A percentile compares a stretch with the other conserved stretches of the same genome.
phyloP scores from a whole-genome alignment of 106 monocot genomes.

The Platanthera guangdongensis region DNA sequence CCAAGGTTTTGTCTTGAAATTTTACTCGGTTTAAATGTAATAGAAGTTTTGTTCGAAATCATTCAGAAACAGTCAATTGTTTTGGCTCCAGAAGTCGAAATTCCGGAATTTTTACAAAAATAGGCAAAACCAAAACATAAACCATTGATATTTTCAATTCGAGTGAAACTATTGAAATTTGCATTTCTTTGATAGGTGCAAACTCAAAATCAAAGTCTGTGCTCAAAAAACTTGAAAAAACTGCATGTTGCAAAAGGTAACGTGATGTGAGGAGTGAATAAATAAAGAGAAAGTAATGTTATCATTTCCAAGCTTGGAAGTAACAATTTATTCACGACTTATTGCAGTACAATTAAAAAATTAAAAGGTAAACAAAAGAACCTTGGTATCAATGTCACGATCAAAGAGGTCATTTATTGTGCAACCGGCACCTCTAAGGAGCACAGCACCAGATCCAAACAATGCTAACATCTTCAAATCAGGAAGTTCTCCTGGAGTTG shows the following conservation, averaged over 20 bases:
- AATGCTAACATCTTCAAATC: slow-evolving; percentile 84
- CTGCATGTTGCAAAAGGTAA: not conserved
- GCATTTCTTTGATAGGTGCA: not conserved
- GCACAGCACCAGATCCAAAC: slow-evolving; percentile 92
- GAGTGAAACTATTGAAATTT: not conserved
- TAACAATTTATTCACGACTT: not conserved
- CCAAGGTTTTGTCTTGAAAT: not conserved
- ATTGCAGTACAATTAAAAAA: not conserved
- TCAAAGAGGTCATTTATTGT: slow-evolving; percentile 95
- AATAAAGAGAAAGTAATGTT: not conserved
- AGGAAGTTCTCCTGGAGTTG: slow-evolving; percentile 62
- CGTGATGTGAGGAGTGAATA: not conserved
- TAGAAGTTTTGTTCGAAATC: not conserved
- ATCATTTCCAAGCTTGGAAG: not conserved
- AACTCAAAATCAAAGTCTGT: not conserved
- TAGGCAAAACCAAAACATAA: slow-evolving; percentile 1
- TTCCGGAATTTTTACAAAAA: not conserved
- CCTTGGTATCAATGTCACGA: slow-evolving; percentile 91
- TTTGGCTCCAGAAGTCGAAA: not conserved
- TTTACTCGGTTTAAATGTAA: not conserved
- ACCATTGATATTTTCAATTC: not conserved
- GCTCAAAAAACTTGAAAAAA: not conserved
- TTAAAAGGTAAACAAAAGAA: slow-evolving; percentile 10
- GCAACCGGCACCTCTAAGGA: slow-evolving; percentile 97
- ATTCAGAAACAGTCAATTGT: not conserved